phyloP scores from a whole-genome alignment of 1,139 yeast genomes.

The Geotrichum carabidarum region DNA sequence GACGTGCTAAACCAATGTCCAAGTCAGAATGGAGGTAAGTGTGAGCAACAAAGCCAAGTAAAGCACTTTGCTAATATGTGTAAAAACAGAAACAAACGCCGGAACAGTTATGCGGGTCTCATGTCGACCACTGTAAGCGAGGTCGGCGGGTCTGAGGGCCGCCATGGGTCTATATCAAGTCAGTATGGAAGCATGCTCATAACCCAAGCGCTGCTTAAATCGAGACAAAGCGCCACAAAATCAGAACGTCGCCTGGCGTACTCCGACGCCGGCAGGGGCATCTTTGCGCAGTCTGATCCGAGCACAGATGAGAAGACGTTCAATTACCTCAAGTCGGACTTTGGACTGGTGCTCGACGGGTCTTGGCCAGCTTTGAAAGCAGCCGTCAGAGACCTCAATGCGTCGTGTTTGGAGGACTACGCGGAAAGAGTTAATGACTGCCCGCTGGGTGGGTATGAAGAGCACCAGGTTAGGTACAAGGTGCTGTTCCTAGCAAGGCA shows the following conservation, averaged over 20 bases:
- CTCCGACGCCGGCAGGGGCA: conserved; percentile 35
- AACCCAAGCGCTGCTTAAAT: conserved; percentile 7
- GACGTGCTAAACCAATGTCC: not conserved
- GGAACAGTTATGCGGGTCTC: not conserved
- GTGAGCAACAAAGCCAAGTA: not conserved
- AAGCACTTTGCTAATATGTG: not conserved
- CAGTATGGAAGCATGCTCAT: conserved; percentile 12
- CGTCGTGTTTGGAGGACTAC: conserved; percentile 37
- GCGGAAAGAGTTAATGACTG: conserved; percentile 28
- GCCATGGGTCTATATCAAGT: not conserved
- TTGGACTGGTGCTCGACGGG: conserved; percentile 42
- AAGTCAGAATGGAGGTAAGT: not conserved
- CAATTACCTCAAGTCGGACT: conserved; percentile 45
- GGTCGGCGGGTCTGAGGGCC: not conserved
- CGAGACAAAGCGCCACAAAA: not conserved
- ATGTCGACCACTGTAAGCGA: not conserved
- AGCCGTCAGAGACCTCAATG: conserved; percentile 31
- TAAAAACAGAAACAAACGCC: not conserved
- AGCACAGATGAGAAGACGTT: conserved; percentile 48
- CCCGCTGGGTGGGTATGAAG: not conserved
- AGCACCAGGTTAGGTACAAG: conserved; percentile 45
- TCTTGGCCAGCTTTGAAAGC: conserved; percentile 46
- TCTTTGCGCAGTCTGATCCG: conserved; percentile 48
- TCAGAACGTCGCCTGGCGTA: conserved; percentile 2
- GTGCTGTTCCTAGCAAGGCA: conserved; percentile 63